phyloP scores from a whole-genome alignment of 768 basidiomycete species.

The Leccinum imitatum region DNA sequence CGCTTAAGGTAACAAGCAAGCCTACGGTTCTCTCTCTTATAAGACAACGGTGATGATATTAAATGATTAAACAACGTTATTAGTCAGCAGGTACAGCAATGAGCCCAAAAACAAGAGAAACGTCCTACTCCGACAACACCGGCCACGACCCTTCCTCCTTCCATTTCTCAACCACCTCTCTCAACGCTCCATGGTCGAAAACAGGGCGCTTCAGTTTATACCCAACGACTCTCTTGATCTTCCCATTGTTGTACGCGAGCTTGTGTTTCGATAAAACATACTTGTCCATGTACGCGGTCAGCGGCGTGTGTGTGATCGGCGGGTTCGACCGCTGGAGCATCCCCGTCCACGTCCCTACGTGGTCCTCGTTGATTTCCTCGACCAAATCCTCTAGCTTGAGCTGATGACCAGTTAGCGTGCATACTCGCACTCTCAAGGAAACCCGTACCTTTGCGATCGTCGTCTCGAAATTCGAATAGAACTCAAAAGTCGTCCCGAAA shows the following conservation, averaged over 20 bases:
- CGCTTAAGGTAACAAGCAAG: not conserved
- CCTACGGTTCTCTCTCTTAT: not conserved
- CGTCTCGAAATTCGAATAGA: constrained; percentile 69
- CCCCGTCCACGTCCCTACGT: constrained; percentile 79
- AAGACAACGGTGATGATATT: not conserved
- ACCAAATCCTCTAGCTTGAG: constrained; percentile 66
- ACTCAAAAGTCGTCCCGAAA: constrained; percentile 81
- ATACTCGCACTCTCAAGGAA: not conserved
- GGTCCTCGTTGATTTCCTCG: constrained; percentile 83
- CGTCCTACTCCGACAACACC: constrained; percentile 10
- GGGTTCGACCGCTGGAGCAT: constrained; percentile 74
- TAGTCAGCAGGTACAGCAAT: constrained; percentile 29
- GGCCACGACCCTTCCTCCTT: constrained; percentile 60
- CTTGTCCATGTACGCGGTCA: constrained; percentile 79
- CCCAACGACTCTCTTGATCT: constrained; percentile 71
- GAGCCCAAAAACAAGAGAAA: constrained; percentile 16
- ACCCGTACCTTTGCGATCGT: constrained; percentile 59
- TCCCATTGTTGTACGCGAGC: constrained; percentile 66
- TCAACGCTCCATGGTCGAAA: constrained; percentile 59
- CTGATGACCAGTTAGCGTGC: constrained; percentile 33
- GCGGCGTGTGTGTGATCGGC: constrained; percentile 66
- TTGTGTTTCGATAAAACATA: constrained; percentile 68
- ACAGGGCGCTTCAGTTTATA: constrained; percentile 64
- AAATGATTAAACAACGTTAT: constrained; percentile 25
- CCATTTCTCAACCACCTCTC: constrained; percentile 78